Base-by-base conservation (phyloP, 2,329 filamentous ascomycete species). In the Xylariaceae sp. region DNA sequence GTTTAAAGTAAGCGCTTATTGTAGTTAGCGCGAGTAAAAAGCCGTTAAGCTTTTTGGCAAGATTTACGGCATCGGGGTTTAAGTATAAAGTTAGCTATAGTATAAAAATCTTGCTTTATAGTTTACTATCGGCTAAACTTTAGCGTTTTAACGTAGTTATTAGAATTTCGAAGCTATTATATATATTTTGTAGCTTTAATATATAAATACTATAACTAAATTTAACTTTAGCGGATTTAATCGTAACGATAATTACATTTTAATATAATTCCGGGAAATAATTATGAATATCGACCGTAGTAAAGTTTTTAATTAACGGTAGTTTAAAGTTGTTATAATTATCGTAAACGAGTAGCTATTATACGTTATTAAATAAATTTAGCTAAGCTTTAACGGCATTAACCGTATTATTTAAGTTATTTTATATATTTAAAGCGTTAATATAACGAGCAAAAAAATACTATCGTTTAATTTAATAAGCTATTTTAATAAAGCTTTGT, bases 231-330 rank as follows among this genome's bases (percentile, higher is more conserved):
- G 59, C 58, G 38, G 59, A 62, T 11, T 68, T 59, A 12, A 68
- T 70, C 6, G 69, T 74, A 18, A 74, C 61, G 18, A 75, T 56
- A 41, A 75, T 64, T 2, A 66, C 65, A 12, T 71, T 71, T 45
- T 73, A 67, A 39, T 72, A 52, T 2, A 62, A 52, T 6, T 50
- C 45, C n/a, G 65, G 67, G 12, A 69, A 45, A 43, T 58, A 67
- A 11, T 46, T 52, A 1, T 54, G 58, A 31, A 72, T 27, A 27
- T 27, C 7, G 7, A 27, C 7, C 4, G 22, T 7, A 27, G 22
- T 27, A 27, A 7, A 7, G 22, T 66, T 59, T 47, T 51, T 52
- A 1, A 35, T 44, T 42, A 42, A 31, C 18, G 44, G 44, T 30
- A 52, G 38, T 43, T 61, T 63, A 5, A 66, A 68, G 39, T 70